Evolutionary conservation across 306 rosid species (phyloP).

Genomic region (Malus asiatica): DNA sequence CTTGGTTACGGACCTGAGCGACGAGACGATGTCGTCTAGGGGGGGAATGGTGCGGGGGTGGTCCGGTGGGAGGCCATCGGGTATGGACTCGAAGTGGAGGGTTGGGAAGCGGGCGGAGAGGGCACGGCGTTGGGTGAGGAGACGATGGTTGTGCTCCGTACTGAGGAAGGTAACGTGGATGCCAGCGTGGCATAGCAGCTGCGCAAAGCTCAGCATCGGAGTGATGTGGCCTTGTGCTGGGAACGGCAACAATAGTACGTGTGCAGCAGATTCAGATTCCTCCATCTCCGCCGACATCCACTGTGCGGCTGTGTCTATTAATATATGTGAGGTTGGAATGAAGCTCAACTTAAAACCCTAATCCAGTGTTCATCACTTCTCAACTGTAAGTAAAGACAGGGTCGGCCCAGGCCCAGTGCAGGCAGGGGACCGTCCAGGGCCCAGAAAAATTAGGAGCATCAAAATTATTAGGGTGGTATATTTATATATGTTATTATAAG

Average conservation of each 20-base stretch:
- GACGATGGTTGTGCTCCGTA: constrained; percentile 1
- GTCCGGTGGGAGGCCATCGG: constrained; percentile 7
- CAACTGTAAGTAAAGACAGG: too few relatives aligned
- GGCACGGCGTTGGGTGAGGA: not conserved
- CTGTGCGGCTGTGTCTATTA: too few relatives aligned
- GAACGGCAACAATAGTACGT: constrained; percentile 8
- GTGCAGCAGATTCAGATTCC: not conserved
- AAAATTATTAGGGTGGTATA: too few relatives aligned
- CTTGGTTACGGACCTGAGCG: not conserved
- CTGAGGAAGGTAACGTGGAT: constrained; percentile 14
- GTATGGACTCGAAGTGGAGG: constrained; percentile 4
- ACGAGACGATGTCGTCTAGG: not conserved
- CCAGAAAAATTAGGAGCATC: too few relatives aligned
- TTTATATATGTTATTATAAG: too few relatives aligned
- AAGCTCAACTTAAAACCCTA: too few relatives aligned
- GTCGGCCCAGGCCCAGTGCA: too few relatives aligned
- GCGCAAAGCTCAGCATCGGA: constrained; percentile 13
- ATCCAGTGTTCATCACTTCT: too few relatives aligned
- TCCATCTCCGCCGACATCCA: too few relatives aligned
- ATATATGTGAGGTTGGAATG: too few relatives aligned
- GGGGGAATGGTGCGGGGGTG: not conserved
- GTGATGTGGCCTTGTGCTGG: constrained; percentile 16
- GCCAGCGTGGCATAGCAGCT: constrained; percentile 7
- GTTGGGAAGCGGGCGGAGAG: constrained; percentile 8
- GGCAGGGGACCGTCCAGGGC: too few relatives aligned